These are phyloP conservation scores for Lomentospora prolificans DNA, from an alignment of 2,329 filamentous ascomycete species.

Conservation along the genomic window DNA sequence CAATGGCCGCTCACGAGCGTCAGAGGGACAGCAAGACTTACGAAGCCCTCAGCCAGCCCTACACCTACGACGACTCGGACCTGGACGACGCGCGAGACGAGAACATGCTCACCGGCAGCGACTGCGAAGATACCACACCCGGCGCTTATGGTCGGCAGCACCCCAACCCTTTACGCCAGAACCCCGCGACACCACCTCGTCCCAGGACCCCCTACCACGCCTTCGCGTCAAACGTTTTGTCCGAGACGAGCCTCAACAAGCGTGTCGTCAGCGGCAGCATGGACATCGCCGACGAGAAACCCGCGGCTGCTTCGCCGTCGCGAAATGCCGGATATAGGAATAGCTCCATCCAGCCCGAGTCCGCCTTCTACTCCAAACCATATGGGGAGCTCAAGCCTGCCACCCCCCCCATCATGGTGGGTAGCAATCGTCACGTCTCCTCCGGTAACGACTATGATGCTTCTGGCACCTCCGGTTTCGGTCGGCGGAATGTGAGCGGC, in stretches of 20 bases:
- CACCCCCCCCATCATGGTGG: constrained; percentile 44
- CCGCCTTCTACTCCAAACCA: constrained; percentile 42
- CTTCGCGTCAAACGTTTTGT: constrained; percentile 24
- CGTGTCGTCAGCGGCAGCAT: constrained; percentile 30
- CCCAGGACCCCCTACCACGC: constrained; percentile 20
- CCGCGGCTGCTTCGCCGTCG: constrained; percentile 10
- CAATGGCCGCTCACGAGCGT: constrained; percentile 26
- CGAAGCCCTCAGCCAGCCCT: constrained; percentile 34
- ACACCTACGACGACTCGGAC: constrained; percentile 32
- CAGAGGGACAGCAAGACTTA: constrained; percentile 27
- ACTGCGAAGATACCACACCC: constrained; percentile 14
- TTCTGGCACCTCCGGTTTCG: constrained; percentile 22
- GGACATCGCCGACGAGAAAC: constrained; percentile 34
- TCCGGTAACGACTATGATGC: constrained; percentile 47
- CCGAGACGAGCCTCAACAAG: constrained; percentile 35
- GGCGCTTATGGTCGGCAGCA: constrained; percentile 18
- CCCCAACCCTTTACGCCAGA: constrained; percentile 44
- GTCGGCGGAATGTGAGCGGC: constrained; percentile 57
- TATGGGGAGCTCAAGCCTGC: constrained; percentile 47
- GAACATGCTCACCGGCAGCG: constrained; percentile 13
- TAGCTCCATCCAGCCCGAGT: constrained; percentile 40
- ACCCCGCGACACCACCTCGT: constrained; percentile 27
- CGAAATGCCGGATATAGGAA: constrained; percentile 18
- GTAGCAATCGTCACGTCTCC: constrained; percentile 42
- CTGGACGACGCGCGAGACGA: constrained; percentile 26